These are phyloP conservation scores for Bipolaris sorokiniana DNA, from an alignment of 2,329 filamentous ascomycete genomes.

Conservation along the genomic window DNA sequence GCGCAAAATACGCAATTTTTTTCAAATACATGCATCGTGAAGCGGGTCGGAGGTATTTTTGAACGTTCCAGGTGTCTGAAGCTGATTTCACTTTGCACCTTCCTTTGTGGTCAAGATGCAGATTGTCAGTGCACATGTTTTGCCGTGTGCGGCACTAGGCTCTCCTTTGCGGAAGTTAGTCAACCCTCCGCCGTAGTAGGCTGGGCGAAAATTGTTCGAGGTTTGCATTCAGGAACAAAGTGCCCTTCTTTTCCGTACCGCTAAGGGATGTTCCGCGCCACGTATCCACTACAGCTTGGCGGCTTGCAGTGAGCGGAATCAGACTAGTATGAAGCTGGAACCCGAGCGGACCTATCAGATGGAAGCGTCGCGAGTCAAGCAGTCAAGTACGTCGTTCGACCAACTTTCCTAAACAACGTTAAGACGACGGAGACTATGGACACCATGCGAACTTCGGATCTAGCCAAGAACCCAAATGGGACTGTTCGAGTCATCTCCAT, in stretches of 20 bases:
- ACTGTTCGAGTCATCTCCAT: slow-evolving; percentile 14
- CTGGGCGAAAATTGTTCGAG: slow-evolving; percentile 10
- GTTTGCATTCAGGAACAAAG: slow-evolving; percentile 17
- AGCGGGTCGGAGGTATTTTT: slow-evolving; percentile 9
- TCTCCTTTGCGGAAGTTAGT: slow-evolving; percentile 2
- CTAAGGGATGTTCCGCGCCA: slow-evolving; percentile 12
- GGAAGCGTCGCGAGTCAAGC: slow-evolving; percentile 9
- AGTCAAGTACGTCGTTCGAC: slow-evolving; percentile 16
- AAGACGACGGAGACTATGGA: neutral
- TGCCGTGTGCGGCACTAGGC: slow-evolving; percentile 5
- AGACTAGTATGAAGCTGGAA: neutral
- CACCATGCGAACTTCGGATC: neutral
- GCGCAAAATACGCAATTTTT: slow-evolving; percentile 4
- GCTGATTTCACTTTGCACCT: slow-evolving; percentile 9
- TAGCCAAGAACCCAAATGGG: neutral
- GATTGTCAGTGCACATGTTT: slow-evolving; percentile 11
- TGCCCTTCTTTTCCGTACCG: slow-evolving; percentile 2
- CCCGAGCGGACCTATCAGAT: neutral
- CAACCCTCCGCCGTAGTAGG: neutral
- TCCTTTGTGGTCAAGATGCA: slow-evolving; percentile 16
- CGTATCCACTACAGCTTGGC: slow-evolving; percentile 4
- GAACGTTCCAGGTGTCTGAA: slow-evolving; percentile 4
- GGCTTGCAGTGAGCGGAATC: slow-evolving; percentile 7
- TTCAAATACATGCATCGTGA: slow-evolving; percentile 10
- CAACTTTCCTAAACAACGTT: neutral